These are phyloP conservation scores for Emericellopsis terricola DNA, from an alignment of 495 filamentous ascomycete genomes.

Conservation along the genomic window DNA sequence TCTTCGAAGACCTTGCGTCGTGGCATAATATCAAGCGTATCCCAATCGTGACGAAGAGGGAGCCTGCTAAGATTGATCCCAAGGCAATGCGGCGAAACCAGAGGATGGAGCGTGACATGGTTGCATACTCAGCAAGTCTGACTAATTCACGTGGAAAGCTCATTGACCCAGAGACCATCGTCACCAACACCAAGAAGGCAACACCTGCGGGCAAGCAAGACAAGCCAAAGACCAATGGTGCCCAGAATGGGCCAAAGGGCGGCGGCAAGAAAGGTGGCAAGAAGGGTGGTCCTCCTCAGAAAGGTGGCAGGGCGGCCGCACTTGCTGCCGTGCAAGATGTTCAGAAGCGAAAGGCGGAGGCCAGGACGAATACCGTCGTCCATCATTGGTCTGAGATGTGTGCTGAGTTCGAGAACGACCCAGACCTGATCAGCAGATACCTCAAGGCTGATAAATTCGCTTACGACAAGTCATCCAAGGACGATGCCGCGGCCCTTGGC, in stretches of 20 bases:
- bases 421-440: constrained; percentile 16
- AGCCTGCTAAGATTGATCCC: constrained; percentile 6
- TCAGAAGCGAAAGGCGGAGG: constrained; percentile 6
- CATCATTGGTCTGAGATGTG: constrained; percentile 8
- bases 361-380: constrained; percentile 9
- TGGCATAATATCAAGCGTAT: constrained; percentile 44
- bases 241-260: constrained; percentile 9
- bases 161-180: constrained; percentile 43
- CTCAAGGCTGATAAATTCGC: constrained; percentile 26
- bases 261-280: constrained; percentile 10
- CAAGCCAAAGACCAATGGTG: constrained; percentile 6
- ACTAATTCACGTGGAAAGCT: constrained; percentile 42
- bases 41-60: constrained; percentile 23
- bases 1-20: constrained; percentile 42
- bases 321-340: neutral
- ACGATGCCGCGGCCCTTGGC: constrained; percentile 12
- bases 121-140: constrained; percentile 50
- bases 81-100: constrained; percentile 20
- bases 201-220: constrained; percentile 6
- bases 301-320: neutral
- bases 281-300: constrained; percentile 6
- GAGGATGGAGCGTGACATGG: constrained; percentile 41
- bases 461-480: constrained; percentile 7
- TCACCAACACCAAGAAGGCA: constrained; percentile 12
- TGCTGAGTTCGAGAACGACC: constrained; percentile 12